These are phyloP conservation scores for Urostyla sp. DNA, from an alignment of 73 alveolate species.

Conservation along the genomic window DNA sequence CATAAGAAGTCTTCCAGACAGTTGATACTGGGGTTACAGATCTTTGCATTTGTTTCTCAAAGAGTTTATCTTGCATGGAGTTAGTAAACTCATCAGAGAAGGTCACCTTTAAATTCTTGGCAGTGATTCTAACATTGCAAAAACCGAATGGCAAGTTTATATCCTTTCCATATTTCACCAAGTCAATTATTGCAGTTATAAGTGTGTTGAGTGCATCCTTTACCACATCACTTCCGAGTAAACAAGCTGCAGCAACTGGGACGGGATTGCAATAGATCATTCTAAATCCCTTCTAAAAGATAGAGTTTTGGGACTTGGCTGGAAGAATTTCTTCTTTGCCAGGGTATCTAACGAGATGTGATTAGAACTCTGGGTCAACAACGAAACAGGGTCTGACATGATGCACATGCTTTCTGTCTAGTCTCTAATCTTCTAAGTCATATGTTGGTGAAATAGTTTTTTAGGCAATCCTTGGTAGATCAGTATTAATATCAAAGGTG, in stretches of 20 bases:
- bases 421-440: slow-evolving; percentile 75
- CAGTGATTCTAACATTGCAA: slow-evolving; percentile 67
- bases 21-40: slow-evolving; percentile 56
- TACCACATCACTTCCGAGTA: slow-evolving; percentile 76
- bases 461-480: slow-evolving; percentile 83
- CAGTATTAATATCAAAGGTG: slow-evolving; percentile 80
- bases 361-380: slow-evolving; percentile 76
- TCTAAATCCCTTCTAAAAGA: slow-evolving; percentile 86
- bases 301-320: slow-evolving; percentile 78
- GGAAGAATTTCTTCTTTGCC: slow-evolving; percentile 81
- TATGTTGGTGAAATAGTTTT: slow-evolving; percentile 62
- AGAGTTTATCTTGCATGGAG: slow-evolving; percentile 58
- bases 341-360: slow-evolving; percentile 74
- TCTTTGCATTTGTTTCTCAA: slow-evolving; percentile 67
- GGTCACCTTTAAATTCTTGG: slow-evolving; percentile 65
- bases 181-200: slow-evolving; percentile 78
- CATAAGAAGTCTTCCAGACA: slow-evolving; percentile 65
- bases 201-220: slow-evolving; percentile 82
- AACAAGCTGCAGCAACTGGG: slow-evolving; percentile 90
- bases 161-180: slow-evolving; percentile 72
- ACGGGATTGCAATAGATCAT: slow-evolving; percentile 91
- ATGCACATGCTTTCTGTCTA: slow-evolving; percentile 86
- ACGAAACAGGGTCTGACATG: slow-evolving; percentile 72
- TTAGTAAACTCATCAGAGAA: slow-evolving; percentile 69
- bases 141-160: slow-evolving; percentile 75